Evolutionary conservation across 371 early-diverging fungal species (phyloP).

Genomic region (Nematocida sp.): DNA sequence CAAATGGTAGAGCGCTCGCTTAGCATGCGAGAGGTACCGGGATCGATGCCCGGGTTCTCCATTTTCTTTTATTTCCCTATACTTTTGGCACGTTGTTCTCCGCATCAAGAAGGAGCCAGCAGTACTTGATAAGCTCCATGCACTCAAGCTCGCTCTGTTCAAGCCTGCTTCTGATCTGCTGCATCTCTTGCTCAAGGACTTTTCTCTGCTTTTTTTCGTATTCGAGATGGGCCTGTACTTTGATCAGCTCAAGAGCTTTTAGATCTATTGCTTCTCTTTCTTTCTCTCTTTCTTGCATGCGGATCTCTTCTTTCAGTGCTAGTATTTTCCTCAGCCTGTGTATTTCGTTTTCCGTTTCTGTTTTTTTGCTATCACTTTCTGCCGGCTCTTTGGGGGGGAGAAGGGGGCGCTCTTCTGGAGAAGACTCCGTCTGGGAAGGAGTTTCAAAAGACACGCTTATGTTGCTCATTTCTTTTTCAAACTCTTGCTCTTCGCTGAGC

Average conservation of each 20-base stretch:
- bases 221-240: conserved; percentile 43
- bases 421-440: background rate
- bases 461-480: conserved; percentile 45
- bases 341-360: conserved; percentile 16
- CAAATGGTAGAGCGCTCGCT: conserved; percentile 66
- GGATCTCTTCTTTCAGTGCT: conserved; percentile 36
- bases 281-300: conserved; percentile 23
- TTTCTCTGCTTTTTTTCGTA: conserved; percentile 46
- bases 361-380: background rate
- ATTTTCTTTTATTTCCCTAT: conserved; percentile 40
- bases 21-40: conserved; percentile 66
- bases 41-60: conserved; percentile 66
- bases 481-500: conserved; percentile 35
- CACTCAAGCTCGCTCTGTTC: conserved; percentile 50
- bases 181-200: conserved; percentile 32
- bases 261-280: conserved; percentile 41
- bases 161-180: conserved; percentile 4
- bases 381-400: background rate
- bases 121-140: conserved; percentile 47
- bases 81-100: background rate
- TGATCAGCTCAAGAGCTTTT: conserved; percentile 30
- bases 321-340: conserved; percentile 30
- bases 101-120: conserved; percentile 29
- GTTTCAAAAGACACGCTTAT: conserved; percentile 14
- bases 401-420: background rate